Conservation (phyloP, 2,329 filamentous ascomycete genomes). For the Bipolaris sorokiniana region DNA sequence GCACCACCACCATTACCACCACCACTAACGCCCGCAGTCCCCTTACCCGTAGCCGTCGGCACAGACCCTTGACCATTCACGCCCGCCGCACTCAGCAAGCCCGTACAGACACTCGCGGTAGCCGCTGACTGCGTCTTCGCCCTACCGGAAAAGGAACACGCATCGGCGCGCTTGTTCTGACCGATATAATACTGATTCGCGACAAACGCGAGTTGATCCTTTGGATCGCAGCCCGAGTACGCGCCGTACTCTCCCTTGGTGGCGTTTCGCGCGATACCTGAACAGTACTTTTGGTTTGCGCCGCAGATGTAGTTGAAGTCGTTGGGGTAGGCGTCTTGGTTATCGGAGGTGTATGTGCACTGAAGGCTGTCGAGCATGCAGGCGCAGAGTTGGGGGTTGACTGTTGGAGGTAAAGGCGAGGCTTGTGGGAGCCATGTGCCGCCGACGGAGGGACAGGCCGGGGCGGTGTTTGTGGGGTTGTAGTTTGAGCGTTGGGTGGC, state of each 20-base stretch:
- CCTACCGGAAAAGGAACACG: slow-evolving; percentile 74
- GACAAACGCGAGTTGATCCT: slow-evolving; percentile 74
- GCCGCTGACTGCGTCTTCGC: slow-evolving; percentile 62
- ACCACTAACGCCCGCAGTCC: slow-evolving; percentile 19
- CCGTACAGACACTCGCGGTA: slow-evolving; percentile 60
- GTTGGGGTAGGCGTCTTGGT: slow-evolving; percentile 64
- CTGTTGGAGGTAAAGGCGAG: slow-evolving; percentile 77
- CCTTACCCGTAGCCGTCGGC: slow-evolving; percentile 39
- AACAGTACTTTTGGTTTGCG: slow-evolving; percentile 61
- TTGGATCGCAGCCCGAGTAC: slow-evolving; percentile 74
- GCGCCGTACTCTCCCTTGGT: slow-evolving; percentile 73
- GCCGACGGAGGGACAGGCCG: slow-evolving; percentile 72
- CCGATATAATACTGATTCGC: slow-evolving; percentile 73
- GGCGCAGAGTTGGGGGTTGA: slow-evolving; percentile 77
- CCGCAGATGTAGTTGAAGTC: slow-evolving; percentile 80
- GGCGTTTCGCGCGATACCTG: slow-evolving; percentile 70
- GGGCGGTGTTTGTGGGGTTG: slow-evolving; percentile 70
- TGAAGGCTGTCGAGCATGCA: slow-evolving; percentile 79
- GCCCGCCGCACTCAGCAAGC: slow-evolving; percentile 67
- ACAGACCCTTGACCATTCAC: slow-evolving; percentile 63
- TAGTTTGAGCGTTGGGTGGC: slow-evolving; percentile 71
- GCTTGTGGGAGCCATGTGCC: slow-evolving; percentile 71
- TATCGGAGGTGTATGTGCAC: slow-evolving; percentile 71
- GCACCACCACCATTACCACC: not conserved
- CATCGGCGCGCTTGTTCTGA: slow-evolving; percentile 54